phyloP scores from a whole-genome alignment of 2,329 filamentous ascomycete genomes.

The Samsoniella hepiali region DNA sequence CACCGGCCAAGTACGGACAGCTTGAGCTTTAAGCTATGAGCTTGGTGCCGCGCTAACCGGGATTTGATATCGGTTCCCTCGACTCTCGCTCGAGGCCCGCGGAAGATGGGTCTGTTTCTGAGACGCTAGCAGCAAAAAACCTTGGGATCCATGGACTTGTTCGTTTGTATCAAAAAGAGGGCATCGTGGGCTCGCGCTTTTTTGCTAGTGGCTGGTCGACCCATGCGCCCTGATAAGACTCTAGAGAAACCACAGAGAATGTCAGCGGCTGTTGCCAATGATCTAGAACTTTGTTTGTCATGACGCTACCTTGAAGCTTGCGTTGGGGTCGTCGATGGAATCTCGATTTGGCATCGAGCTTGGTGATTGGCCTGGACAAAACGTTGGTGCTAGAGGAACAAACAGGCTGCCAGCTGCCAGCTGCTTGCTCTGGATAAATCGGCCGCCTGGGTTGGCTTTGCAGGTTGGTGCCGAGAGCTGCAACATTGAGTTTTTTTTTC shows the following conservation, averaged over 20 bases:
- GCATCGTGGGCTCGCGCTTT: neutral
- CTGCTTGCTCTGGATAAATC: slow-evolving; percentile 10
- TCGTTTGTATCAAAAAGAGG: neutral
- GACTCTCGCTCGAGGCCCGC: too few species aligned
- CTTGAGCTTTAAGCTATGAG: neutral
- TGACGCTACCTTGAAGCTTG: neutral
- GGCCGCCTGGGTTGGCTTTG: neutral
- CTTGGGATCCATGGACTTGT: neutral
- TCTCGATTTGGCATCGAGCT: neutral
- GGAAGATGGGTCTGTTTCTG: neutral
- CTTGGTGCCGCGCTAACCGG: slow-evolving; percentile 2
- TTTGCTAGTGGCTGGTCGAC: neutral
- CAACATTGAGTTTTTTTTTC: neutral
- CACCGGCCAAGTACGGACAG: neutral
- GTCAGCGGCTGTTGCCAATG: neutral
- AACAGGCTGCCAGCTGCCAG: slow-evolving; percentile 1
- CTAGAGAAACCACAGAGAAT: neutral
- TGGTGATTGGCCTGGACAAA: neutral
- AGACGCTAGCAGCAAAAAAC: slow-evolving; percentile 9
- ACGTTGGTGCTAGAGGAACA: neutral
- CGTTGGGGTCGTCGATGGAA: neutral
- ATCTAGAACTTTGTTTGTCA: neutral
- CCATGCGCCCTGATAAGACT: neutral
- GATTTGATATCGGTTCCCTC: neutral
- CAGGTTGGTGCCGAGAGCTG: slow-evolving; percentile 6